A percentile compares a stretch with the other conserved stretches of the same genome.
These are phyloP conservation scores for Cercospora sesami DNA, from an alignment of 2,329 filamentous ascomycete species.

Conservation along the genomic window DNA sequence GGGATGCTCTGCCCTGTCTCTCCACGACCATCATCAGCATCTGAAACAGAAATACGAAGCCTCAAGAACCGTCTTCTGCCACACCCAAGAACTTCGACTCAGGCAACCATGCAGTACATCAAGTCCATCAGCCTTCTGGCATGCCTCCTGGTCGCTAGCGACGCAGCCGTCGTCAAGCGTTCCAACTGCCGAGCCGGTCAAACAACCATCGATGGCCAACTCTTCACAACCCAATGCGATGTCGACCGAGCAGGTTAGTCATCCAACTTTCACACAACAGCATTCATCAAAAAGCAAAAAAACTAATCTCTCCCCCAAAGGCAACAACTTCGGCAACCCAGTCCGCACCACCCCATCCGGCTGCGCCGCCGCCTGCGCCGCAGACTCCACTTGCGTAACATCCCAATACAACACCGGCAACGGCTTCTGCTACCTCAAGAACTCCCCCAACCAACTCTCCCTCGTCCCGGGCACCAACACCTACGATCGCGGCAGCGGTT, in stretches of 20 bases:
- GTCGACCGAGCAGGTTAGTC: constrained; percentile 1
- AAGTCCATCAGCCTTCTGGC: neutral
- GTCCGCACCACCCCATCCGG: neutral
- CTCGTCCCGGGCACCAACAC: neutral
- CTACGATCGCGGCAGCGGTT: constrained; percentile 2
- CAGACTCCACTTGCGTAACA: neutral
- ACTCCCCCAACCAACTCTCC: neutral
- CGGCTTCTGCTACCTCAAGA: constrained; percentile 7
- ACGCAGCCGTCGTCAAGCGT: neutral
- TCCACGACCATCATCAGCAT: neutral
- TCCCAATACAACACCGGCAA: neutral
- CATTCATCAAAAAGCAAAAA: neutral
- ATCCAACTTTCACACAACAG: neutral
- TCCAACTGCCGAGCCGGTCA: neutral
- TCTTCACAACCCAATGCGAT: neutral
- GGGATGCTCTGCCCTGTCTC: neutral
- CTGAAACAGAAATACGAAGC: neutral
- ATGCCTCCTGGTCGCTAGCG: neutral
- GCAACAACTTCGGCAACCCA: neutral
- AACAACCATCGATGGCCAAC: constrained; percentile 4
- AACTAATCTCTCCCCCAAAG: neutral
- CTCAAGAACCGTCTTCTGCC: neutral
- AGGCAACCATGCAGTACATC: neutral
- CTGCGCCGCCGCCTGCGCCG: neutral
- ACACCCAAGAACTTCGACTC: neutral